phyloP scores from a whole-genome alignment of 208 protist genomes.

The Pavlovales sp. region DNA sequence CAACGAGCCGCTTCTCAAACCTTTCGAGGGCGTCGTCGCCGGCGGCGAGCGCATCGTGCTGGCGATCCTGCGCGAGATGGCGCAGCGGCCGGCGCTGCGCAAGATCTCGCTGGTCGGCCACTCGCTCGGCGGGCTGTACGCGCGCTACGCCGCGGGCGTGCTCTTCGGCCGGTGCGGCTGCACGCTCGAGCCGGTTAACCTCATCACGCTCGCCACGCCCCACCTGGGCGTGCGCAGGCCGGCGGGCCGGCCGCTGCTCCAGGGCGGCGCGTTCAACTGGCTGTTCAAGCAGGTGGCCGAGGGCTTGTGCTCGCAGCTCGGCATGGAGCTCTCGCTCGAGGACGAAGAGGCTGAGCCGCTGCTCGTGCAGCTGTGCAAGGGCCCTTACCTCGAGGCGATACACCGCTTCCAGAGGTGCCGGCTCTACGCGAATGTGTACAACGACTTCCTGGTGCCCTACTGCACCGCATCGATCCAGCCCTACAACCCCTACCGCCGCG shows the following conservation, averaged over 20 bases:
- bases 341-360: background rate
- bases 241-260: background rate
- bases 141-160: background rate
- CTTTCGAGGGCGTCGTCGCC: background rate
- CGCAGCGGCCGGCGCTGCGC: background rate
- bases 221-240: background rate
- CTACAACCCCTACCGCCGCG: background rate
- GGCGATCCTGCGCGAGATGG: background rate
- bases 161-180: background rate
- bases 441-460: constrained; percentile 17
- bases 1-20: background rate
- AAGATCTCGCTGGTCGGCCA: background rate
- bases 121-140: constrained; percentile 19
- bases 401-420: background rate
- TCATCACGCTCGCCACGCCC: background rate
- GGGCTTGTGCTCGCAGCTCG: background rate
- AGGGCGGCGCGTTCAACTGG: background rate
- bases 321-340: background rate
- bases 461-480: background rate
- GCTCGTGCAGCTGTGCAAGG: background rate
- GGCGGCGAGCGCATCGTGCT: background rate
- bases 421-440: background rate
- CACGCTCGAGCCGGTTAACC: background rate
- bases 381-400: background rate
- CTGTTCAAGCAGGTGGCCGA: background rate